Base-by-base conservation (phyloP, 305 asterid species). In the Solanum hybrid region DNA sequence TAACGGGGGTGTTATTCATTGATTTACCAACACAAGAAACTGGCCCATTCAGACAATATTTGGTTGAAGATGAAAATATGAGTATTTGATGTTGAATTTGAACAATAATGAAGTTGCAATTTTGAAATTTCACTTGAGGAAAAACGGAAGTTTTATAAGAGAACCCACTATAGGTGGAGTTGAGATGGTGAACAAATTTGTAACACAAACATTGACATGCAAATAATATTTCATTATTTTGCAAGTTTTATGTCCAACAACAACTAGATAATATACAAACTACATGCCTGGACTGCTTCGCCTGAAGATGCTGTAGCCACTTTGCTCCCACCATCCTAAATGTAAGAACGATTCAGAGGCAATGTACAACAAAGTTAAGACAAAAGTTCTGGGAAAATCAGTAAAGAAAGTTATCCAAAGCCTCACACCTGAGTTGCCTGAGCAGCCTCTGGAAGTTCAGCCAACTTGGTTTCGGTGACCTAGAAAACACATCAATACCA, bases 351-450 rank as follows among this genome's bases (percentile, higher is more conserved):
- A 34, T n/a, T 14, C 12, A 66, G 26, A 79, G 36, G 38, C 71
- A 26, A 88, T 20, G 4, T 73, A 73, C 24, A 11, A 77, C 27
- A 46, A 77, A 31, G 37, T 76, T 87, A 6, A 38, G 80, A 32
- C 10, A 20, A 51, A 26, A 56, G 17, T 11, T 20, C 20, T 31
- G 46, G 72, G 87, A 32, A 38, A 87, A 73, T 46, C 7, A 32
- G 17, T 32, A 37, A 40, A 29, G 29, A 40, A 72, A 73, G 60
- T 86, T 22, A 90, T n/a, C 51, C 56, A 56, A 56, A 79, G 84
- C 22, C 38, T 38, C 75, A 64, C 80, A 88, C 91, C 91, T 87
- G 85, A 87, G 91, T 79, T 24, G 73, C 64, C 77, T 64, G 88
- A 66, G 42, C 88, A 82, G 29, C 77, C 71, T 87, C 89, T 29